These are phyloP conservation scores for Raffaelea ambrosiae DNA, from an alignment of 2,329 filamentous ascomycete genomes.

Conservation along the genomic window DNA sequence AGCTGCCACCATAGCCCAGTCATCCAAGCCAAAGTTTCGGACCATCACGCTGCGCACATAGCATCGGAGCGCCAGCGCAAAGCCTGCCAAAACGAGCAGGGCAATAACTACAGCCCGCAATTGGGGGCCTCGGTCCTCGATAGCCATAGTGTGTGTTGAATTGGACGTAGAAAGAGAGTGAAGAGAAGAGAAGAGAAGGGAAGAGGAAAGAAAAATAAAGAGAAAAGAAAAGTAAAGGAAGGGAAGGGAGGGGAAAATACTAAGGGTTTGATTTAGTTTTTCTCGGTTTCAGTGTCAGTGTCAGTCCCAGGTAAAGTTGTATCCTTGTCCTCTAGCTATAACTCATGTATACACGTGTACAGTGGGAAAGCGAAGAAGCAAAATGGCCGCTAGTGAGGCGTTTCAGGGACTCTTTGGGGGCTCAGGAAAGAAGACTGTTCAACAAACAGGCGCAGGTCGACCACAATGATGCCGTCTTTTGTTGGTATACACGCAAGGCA, in stretches of 20 bases:
- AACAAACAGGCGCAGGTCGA: too few species aligned
- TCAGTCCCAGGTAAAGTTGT: too few species aligned
- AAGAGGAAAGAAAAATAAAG: background rate
- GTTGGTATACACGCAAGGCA: too few species aligned
- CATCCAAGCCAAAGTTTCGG: background rate
- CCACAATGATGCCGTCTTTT: too few species aligned
- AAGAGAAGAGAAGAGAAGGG: background rate
- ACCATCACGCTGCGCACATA: background rate
- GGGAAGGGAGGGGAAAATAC: background rate
- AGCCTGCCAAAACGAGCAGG: background rate
- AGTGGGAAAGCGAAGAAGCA: background rate
- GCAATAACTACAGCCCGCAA: background rate
- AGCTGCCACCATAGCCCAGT: background rate
- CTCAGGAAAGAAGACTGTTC: too few species aligned
- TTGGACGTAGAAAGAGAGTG: background rate
- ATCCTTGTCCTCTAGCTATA: background rate
- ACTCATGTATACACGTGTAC: background rate
- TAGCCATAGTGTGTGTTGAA: background rate
- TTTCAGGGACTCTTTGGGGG: background rate
- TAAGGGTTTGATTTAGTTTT: too few species aligned
- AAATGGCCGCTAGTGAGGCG: background rate
- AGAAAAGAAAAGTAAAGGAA: background rate
- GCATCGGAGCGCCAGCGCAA: background rate
- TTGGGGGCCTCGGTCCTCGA: background rate
- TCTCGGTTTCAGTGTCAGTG: too few species aligned